A percentile compares a stretch with the other conserved stretches of the same genome.
Conservation (phyloP, 2,329 filamentous ascomycete species). For the Pseudogymnoascus sp. region DNA sequence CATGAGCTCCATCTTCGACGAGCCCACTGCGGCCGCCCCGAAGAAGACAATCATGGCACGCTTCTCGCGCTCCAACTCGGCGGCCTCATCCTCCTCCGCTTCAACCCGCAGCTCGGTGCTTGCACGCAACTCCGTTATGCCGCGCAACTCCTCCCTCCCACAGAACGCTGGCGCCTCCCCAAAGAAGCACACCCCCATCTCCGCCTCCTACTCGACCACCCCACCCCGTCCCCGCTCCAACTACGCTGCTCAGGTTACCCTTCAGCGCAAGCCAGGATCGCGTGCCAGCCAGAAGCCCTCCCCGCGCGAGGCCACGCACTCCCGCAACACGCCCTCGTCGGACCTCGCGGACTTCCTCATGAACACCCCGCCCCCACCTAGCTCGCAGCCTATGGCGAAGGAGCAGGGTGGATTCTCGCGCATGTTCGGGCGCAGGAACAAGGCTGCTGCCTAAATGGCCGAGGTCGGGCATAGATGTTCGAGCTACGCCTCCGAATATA, state of each 20-base stretch:
- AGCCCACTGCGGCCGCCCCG: slow-evolving; percentile 12
- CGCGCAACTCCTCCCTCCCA: slow-evolving; percentile 22
- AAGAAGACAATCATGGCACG: slow-evolving; percentile 49
- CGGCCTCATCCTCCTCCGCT: slow-evolving; percentile 17
- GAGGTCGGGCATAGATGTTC: neutral
- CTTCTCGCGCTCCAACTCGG: slow-evolving; percentile 35
- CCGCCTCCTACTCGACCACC: slow-evolving; percentile 42
- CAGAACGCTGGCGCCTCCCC: slow-evolving; percentile 30
- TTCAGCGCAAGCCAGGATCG: slow-evolving; percentile 20
- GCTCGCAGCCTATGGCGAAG: slow-evolving; percentile 2
- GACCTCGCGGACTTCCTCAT: slow-evolving; percentile 67
- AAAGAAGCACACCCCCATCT: slow-evolving; percentile 26
- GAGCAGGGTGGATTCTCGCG: slow-evolving; percentile 12
- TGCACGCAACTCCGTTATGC: slow-evolving; percentile 24
- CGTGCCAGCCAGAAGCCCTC: slow-evolving; percentile 44
- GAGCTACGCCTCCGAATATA: neutral
- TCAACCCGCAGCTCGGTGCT: slow-evolving; percentile 30
- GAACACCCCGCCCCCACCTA: slow-evolving; percentile 53
- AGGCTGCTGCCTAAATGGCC: neutral
- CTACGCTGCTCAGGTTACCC: slow-evolving; percentile 20
- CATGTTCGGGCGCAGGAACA: slow-evolving; percentile 14
- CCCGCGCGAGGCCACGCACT: slow-evolving; percentile 40
- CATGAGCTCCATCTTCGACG: neutral
- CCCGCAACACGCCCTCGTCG: slow-evolving; percentile 12
- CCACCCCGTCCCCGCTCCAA: slow-evolving; percentile 28